Conservation (phyloP, 75 land plant genomes). For the Ceratopteris richardii region DNA sequence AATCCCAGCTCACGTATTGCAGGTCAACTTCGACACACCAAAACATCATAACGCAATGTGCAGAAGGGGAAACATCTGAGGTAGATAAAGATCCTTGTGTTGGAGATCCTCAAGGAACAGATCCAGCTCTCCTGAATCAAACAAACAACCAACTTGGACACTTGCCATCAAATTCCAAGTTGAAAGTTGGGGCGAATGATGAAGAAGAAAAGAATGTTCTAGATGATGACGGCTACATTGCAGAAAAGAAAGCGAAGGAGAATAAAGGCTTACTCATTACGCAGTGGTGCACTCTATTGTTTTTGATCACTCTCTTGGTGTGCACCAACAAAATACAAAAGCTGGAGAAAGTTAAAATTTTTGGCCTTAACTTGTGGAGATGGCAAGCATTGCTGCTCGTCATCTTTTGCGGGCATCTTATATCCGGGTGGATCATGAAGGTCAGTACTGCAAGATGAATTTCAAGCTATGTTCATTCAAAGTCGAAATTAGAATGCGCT, state of each 20-base stretch:
- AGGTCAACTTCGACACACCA: not conserved
- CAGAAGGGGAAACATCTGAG: not conserved
- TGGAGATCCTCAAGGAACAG: not conserved
- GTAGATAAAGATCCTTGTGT: not conserved
- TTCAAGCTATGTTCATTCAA: too few relatives aligned
- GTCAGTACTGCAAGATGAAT: slow-evolving; percentile 11
- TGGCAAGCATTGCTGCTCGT: slow-evolving; percentile 29
- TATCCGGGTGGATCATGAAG: slow-evolving; percentile 30
- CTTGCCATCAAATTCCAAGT: not conserved
- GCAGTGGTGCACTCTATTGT: slow-evolving; percentile 23
- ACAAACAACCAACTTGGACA: not conserved
- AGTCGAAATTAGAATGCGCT: too few relatives aligned
- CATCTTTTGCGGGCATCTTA: slow-evolving; percentile 27
- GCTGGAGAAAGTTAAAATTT: slow-evolving; percentile 11
- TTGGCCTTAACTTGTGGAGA: slow-evolving; percentile 24
- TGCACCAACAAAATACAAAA: slow-evolving; percentile 14
- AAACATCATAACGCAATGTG: not conserved
- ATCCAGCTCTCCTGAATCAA: not conserved
- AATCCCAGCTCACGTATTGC: slow-evolving; percentile 12
- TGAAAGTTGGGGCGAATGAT: not conserved
- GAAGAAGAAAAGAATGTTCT: slow-evolving; percentile 16
- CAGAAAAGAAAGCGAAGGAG: slow-evolving; percentile 21
- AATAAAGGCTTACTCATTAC: slow-evolving; percentile 12
- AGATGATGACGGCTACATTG: slow-evolving; percentile 28
- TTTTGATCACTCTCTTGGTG: slow-evolving; percentile 14